Evolutionary conservation across 106 monocot species (phyloP), one percentile per base, ranked within the genome.

Genomic region (Amphibolis antarctica): DNA sequence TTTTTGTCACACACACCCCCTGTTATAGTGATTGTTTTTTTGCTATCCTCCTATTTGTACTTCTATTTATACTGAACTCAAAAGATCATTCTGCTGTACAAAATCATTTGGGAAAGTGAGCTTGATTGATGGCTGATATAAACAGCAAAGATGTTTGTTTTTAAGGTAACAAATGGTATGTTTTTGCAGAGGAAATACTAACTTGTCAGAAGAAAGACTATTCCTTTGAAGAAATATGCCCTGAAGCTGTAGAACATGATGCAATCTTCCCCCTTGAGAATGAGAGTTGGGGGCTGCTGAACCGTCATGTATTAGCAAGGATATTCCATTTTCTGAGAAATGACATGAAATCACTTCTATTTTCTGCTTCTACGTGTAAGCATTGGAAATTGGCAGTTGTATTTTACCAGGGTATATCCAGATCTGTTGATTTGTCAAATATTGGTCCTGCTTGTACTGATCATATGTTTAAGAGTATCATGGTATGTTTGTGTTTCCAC

Each of bases 311-410:
- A 70, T 75, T 99, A 75, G 82, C 83, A 50, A 85, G 98, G 57
- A 62, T 99, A 47, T 91, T 99, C 61, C 98, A 99, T 83, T 91
- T 85, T 66, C 52, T 99, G 53, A 78, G 75, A 77, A 55, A 66
- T 30, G 91, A 99, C 62, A 53, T 83, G 69, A 99, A 75, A 42
- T 82, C 98, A 27, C 77, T 91, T 59, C 19, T 76, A 11, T 79
- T 79, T 55, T 78, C 87, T 81, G 80, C 87, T 69, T 73, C 75
- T 79, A 83, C 91, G 52, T 99, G 98, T 73, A 91, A 81, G 62
- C 74, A 71, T 24, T 99, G 98, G 98, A 88, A 85, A 53, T 24
- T 68, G 24, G 87, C 82, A 29, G 80, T 78, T 0, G 57, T 76
- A 54, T 75, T 81, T 42, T 99, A 99, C 77, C 91, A 70, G 62